Conservation (phyloP, 257 asterid species). For the Handroanthus guayacan region DNA sequence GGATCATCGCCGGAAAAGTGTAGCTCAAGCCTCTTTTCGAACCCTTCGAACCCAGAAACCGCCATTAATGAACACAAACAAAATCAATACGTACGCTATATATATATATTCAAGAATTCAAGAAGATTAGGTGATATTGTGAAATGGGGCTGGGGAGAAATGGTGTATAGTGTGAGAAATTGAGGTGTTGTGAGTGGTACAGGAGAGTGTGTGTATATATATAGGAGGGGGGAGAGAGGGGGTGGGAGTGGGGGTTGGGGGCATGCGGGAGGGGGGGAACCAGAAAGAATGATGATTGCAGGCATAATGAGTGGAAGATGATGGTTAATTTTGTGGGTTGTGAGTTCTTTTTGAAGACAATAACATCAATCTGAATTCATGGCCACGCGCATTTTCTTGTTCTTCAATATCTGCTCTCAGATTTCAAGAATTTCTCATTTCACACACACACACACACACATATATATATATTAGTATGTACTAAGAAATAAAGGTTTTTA, state of each 20-base stretch:
- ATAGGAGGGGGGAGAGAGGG: conserved; percentile 26
- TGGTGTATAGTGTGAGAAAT: conserved; percentile 30
- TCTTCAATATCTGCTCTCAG: not conserved
- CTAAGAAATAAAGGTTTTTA: not conserved
- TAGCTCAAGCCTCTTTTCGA: conserved; percentile 88
- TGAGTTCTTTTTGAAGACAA: conserved; percentile 58
- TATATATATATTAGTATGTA: not conserved
- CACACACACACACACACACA: not conserved
- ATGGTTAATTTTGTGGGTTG: conserved; percentile 56
- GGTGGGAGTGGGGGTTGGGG: conserved; percentile 31
- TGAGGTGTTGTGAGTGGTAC: conserved; percentile 61
- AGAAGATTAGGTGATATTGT: not conserved
- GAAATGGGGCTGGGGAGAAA: not conserved
- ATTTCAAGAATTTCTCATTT: conserved; percentile 6
- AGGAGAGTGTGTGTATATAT: conserved; percentile 68
- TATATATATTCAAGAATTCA: not conserved
- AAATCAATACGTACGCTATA: not conserved
- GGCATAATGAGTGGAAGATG: conserved; percentile 94
- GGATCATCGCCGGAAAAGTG: conserved; percentile 82
- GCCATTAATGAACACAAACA: conserved; percentile 56
- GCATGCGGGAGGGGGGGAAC: conserved; percentile 87
- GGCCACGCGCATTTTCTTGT: conserved; percentile 52
- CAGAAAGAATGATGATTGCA: conserved; percentile 73
- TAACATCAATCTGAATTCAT: conserved; percentile 59
- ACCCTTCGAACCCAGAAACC: conserved; percentile 93